Conservation (phyloP, 140 eudicot genomes). For the Stevia rebaudiana region DNA sequence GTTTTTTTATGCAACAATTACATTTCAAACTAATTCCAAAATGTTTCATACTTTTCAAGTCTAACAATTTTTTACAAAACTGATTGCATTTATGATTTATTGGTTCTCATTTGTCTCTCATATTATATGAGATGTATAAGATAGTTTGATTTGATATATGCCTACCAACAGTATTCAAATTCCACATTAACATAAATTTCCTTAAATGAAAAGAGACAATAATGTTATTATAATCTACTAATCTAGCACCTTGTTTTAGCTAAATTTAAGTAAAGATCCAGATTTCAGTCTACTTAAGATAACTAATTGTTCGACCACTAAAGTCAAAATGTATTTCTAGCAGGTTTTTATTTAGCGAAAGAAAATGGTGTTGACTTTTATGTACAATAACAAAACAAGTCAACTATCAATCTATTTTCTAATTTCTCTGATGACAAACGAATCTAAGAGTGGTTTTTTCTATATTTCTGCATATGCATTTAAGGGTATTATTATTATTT, state of each 20-base stretch:
- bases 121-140: neutral
- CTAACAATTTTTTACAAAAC: neutral
- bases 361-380: conserved; percentile 11
- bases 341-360: neutral
- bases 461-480: neutral
- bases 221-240: neutral
- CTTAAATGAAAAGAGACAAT: neutral
- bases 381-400: conserved; percentile 9
- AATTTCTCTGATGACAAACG: neutral
- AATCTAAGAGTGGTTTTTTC: neutral
- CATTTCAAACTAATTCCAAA: neutral
- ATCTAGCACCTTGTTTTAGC: neutral
- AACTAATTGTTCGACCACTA: neutral
- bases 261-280: neutral
- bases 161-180: neutral
- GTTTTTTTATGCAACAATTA: neutral
- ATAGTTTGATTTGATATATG: neutral
- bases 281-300: neutral
- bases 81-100: neutral
- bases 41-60: neutral
- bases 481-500: neutral
- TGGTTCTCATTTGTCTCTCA: too few species aligned
- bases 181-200: neutral
- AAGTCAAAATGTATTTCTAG: conserved; percentile 2
- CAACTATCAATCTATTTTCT: conserved; percentile 6